phyloP scores from a whole-genome alignment of 2,329 filamentous ascomycete genomes.

The Fusarium sp. region DNA sequence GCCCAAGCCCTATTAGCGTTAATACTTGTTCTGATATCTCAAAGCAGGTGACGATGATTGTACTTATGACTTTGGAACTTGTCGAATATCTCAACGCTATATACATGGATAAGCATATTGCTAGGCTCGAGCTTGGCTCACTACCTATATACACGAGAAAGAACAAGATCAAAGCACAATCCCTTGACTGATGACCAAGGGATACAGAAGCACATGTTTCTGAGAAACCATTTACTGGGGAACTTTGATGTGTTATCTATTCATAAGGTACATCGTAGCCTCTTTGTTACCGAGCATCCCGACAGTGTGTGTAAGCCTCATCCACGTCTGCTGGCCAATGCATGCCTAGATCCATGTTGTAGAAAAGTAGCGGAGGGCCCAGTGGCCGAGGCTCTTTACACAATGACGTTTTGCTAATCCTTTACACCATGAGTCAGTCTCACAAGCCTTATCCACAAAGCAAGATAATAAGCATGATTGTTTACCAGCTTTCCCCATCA shows the following conservation, averaged over 20 bases:
- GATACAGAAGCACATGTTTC: not conserved
- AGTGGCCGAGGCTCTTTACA: not conserved
- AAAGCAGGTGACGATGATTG: not conserved
- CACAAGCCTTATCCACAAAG: not conserved
- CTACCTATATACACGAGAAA: not conserved
- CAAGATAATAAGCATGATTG: conserved; percentile 20
- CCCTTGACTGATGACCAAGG: not conserved
- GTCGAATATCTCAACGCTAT: not conserved
- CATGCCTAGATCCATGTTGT: not conserved
- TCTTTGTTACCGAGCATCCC: conserved; percentile 21
- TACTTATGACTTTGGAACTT: too few species aligned
- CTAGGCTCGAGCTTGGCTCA: not conserved
- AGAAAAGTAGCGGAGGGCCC: not conserved
- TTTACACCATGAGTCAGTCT: conserved; percentile 1
- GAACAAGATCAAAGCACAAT: not conserved
- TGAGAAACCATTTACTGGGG: not conserved
- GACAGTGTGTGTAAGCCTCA: conserved; percentile 23
- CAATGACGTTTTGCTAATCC: conserved; percentile 28
- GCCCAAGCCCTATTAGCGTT: not conserved
- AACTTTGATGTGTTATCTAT: not conserved
- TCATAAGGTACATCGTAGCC: not conserved
- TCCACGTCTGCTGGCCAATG: not conserved
- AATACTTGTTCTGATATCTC: not conserved
- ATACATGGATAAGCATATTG: not conserved
- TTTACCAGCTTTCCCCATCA: conserved; percentile 2